Percentiles rank a stretch among this genome's conserved stretches.
Evolutionary conservation across 495 filamentous ascomycete genomes (phyloP).

Genomic region (Talaromyces wortmannii): DNA sequence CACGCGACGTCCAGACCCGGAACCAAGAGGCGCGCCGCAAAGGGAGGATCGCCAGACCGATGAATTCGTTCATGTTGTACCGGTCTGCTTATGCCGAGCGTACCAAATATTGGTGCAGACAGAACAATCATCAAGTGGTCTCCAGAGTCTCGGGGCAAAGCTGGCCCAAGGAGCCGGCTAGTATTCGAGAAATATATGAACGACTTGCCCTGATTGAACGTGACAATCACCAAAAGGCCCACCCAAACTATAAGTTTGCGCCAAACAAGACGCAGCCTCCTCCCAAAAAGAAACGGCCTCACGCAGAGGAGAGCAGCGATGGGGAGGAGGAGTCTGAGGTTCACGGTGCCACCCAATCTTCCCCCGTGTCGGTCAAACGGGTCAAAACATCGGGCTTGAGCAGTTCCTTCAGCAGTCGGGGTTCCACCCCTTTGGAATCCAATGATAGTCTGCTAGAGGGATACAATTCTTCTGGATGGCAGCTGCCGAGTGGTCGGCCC

Average conservation of each 20-base stretch:
- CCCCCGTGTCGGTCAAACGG: constrained; percentile 13
- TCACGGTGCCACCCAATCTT: constrained; percentile 23
- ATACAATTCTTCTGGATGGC: constrained; percentile 8
- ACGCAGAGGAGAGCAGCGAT: constrained; percentile 16
- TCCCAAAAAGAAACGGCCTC: constrained; percentile 39
- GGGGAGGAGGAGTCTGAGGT: constrained; percentile 24
- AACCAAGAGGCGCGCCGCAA: constrained; percentile 52
- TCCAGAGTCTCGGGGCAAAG: constrained; percentile 76
- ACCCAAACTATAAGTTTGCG: constrained; percentile 93
- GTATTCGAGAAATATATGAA: constrained; percentile 73
- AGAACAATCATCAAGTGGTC: constrained; percentile 93
- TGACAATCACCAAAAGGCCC: constrained; percentile 75
- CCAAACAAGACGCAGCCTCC: constrained; percentile 60
- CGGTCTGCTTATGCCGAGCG: constrained; percentile 86
- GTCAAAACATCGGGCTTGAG: constrained; percentile 19
- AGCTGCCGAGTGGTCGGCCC: constrained; percentile 6
- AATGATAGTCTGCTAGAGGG: background rate
- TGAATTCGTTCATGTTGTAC: constrained; percentile 99
- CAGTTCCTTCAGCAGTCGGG: constrained; percentile 20
- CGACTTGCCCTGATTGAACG: constrained; percentile 75
- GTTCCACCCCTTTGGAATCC: constrained; percentile 12
- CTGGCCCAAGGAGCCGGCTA: constrained; percentile 74
- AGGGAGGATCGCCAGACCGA: constrained; percentile 80
- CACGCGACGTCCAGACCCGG: constrained; percentile 59
- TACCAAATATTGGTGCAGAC: constrained; percentile 71